A percentile compares a stretch with the other conserved stretches of the same genome.
Conservation (phyloP, 2,329 filamentous ascomycete species). For the Venturia oleaginea region DNA sequence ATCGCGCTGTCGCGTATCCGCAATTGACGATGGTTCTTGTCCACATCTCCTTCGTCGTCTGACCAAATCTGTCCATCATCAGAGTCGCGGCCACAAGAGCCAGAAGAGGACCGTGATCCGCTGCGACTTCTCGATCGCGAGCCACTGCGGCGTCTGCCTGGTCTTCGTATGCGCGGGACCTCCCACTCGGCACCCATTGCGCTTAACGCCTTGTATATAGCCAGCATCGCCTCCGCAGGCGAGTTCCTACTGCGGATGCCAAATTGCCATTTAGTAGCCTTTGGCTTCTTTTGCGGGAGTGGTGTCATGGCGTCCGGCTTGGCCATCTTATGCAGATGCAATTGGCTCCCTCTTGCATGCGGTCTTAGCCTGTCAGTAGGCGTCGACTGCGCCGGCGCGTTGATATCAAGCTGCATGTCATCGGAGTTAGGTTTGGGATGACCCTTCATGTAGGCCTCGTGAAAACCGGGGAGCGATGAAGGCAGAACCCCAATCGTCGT, state of each 20-base stretch:
- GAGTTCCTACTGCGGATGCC: slow-evolving; percentile 91
- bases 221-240: slow-evolving; percentile 87
- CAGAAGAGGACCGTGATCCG: slow-evolving; percentile 14
- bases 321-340: slow-evolving; percentile 52
- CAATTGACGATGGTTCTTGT: slow-evolving; percentile 5
- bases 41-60: slow-evolving; percentile 13
- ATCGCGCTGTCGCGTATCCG: slow-evolving; percentile 1
- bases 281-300: slow-evolving; percentile 59
- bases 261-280: slow-evolving; percentile 92
- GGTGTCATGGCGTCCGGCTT: slow-evolving; percentile 47
- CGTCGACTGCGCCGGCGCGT: slow-evolving; percentile 34
- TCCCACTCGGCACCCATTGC: slow-evolving; percentile 89
- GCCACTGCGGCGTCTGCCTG: slow-evolving; percentile 30
- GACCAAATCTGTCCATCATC: slow-evolving; percentile 9
- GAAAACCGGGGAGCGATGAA: slow-evolving; percentile 81
- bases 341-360: slow-evolving; percentile 59
- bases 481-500: slow-evolving; percentile 89
- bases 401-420: slow-evolving; percentile 24
- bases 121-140: slow-evolving; percentile 25
- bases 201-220: slow-evolving; percentile 84
- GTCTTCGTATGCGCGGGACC: slow-evolving; percentile 34
- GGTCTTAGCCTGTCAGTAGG: slow-evolving; percentile 59
- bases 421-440: slow-evolving; percentile 27
- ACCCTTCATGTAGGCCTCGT: slow-evolving; percentile 81
- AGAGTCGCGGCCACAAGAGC: not conserved